Evolutionary conservation across 2,329 filamentous ascomycete genomes (phyloP), one percentile per base, ranked within the genome.

Genomic region (Fusarium mundagurra): DNA sequence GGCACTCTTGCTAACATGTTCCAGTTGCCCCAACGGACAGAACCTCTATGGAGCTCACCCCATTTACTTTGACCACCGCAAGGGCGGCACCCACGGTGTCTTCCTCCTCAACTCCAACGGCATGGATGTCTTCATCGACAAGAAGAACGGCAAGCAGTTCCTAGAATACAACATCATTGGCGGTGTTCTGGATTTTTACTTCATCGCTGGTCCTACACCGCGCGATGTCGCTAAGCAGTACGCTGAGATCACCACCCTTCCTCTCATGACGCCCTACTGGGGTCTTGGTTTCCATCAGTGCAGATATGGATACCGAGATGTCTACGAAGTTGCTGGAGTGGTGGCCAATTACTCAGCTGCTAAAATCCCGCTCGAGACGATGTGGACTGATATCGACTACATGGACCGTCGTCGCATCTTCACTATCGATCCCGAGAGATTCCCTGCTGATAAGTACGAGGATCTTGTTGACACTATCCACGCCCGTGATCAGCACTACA

Each of bases 161-260:
- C 87, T 96, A 10, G 92, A 95, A 82, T 96, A 95, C 83, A 94
- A 95, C 80, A 90, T 90, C 3, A 86, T 96, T 1, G 93, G 94
- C 12, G 94, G 94, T 16, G 88, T 95, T 27, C 80, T 96, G 5
- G 94, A 96, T 80, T 89, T 92, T 59, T 92, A 92, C 78, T 92
- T 92, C 77, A 76, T 92, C 16, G 85, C 89, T 14, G 91, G 91
- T 0, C 88, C 89, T 0, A 86, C 84, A 1, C 89, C 91, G 0
- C 82, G 88, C 44, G 87, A 90, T 17, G 89, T 91, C 1, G 84
- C 89, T 17, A 83, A 84, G 74, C 90, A 92, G 76, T 92, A 92
- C 71, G 84, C 89, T 2, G 85, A 88, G 66, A 81, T 92, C 38
- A 85, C 86, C 16, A 89, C 88, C 0, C 80, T 87, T 11, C 88